Conservation (phyloP, 345 rosid species). For the Moricandia arvensis region DNA sequence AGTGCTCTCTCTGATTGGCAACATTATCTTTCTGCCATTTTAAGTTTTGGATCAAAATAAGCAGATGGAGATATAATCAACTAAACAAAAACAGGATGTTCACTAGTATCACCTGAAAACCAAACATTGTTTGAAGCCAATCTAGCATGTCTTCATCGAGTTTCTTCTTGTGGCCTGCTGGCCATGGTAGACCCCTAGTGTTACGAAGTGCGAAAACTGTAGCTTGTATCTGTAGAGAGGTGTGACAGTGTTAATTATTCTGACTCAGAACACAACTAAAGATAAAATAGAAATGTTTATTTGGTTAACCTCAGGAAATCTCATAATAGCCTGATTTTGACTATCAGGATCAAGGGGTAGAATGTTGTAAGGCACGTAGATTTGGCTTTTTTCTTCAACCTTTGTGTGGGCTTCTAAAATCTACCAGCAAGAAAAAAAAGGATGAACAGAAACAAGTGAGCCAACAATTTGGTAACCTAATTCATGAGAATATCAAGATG, state of each 20-base stretch:
- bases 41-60: conserved; percentile 14
- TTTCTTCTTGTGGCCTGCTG: conserved; percentile 44
- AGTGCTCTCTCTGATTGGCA: conserved; percentile 63
- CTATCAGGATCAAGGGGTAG: conserved; percentile 79
- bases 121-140: conserved; percentile 68
- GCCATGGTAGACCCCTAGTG: conserved; percentile 52
- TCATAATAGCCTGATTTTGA: conserved; percentile 70
- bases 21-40: conserved; percentile 53
- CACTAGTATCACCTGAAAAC: conserved; percentile 54
- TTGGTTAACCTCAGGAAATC: conserved; percentile 55
- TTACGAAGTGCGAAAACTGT: conserved; percentile 47
- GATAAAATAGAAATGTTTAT: not conserved
- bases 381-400: conserved; percentile 65
- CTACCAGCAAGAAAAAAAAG: conserved; percentile 35
- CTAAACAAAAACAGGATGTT: conserved; percentile 1
- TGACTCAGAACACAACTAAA: not conserved
- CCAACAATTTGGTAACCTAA: not conserved
- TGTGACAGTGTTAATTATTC: not conserved
- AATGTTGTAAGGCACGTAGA: conserved; percentile 62
- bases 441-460: conserved; percentile 18
- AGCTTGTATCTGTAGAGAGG: conserved; percentile 34
- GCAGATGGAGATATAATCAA: not conserved
- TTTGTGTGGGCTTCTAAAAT: conserved; percentile 65
- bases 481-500: conserved; percentile 4
- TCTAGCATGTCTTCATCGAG: conserved; percentile 55